phyloP scores from a whole-genome alignment of 805 yeast genomes.

The Ogataea degrootiae region DNA sequence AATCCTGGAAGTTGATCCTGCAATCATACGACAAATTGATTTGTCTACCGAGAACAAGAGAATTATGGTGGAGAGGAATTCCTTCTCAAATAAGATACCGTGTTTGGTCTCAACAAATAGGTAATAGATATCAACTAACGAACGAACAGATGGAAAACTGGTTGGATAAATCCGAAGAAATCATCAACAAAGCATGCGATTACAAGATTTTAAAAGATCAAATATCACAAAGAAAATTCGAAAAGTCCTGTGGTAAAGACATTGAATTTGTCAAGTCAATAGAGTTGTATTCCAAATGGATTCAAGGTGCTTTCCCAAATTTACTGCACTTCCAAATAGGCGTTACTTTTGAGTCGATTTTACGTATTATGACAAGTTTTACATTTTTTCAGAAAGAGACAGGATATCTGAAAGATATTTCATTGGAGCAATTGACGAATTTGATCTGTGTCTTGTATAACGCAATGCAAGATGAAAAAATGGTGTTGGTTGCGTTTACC shows the following conservation, averaged over 20 bases:
- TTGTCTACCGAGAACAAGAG: constrained; percentile 38
- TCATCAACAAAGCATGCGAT: constrained; percentile 27
- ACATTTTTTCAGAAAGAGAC: constrained; percentile 12
- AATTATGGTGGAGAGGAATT: constrained; percentile 59
- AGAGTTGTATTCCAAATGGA: constrained; percentile 18
- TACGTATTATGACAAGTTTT: constrained; percentile 20
- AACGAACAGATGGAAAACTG: constrained; percentile 12
- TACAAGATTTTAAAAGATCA: constrained; percentile 20
- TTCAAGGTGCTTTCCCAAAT: constrained; percentile 27
- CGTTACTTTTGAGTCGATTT: constrained; percentile 24
- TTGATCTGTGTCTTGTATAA: constrained; percentile 24
- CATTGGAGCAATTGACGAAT: constrained; percentile 15
- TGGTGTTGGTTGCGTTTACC: constrained; percentile 23
- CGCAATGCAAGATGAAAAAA: constrained; percentile 19
- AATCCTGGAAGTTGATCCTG: constrained; percentile 39
- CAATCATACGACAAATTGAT: constrained; percentile 33
- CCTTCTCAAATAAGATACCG: constrained; percentile 39
- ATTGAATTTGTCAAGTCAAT: constrained; percentile 15
- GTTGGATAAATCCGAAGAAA: constrained; percentile 15
- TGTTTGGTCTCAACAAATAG: constrained; percentile 49
- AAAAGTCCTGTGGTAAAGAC: constrained; percentile 7
- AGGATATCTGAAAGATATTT: constrained; percentile 7
- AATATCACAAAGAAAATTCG: constrained; percentile 11
- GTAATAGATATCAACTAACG: constrained; percentile 29
- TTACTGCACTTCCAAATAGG: constrained; percentile 27